Evolutionary conservation across 768 basidiomycete genomes (phyloP), one percentile per base, ranked within the genome.

Genomic region (Leccinellum albellum): DNA sequence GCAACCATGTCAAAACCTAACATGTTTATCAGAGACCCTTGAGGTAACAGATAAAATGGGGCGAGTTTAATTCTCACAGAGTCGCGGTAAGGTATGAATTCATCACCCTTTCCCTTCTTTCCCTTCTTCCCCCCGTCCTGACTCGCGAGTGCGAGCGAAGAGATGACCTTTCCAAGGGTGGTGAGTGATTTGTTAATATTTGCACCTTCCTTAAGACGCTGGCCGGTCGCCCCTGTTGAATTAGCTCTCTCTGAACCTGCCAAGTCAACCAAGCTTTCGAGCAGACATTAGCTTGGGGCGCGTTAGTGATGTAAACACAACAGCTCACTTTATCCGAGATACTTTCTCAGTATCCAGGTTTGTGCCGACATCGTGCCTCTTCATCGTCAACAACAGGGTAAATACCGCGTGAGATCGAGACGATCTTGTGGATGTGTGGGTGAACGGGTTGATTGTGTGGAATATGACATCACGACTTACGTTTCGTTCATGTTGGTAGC

Each of bases 401-500:
- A 99, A 99, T 35, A 99, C 96, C 2, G 96, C 94, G 78, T 99
- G 97, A 14, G 94, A 97, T 68, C 97, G 90, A 13, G 94, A 97
- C 8, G 94, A 96, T 17, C 91, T 93, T 93, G 64, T 33, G 61
- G 46, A 50, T 31, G 55, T 56, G 57, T 63, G 58, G 47, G 51
- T n/a, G 33, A 9, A 28, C 31, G 13, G 3, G 17, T 24, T 17
- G 48, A 45, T 32, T 26, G 29, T 17, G 37, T 35, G 55, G 10
- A 44, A 6, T 10, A 33, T 9, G 15, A 31, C n/a, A 51, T 44
- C 17, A 42, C n/a, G n/a, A 75, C 86, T 65, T 70, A 91, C 82
- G 94, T 97, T 75, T 98, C 97, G 75, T 99, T 99, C 97, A 99
- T 99, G 74, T 97, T 94, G 21, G 97, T 99, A 24, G 97, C 95